Percentiles rank a stretch among this genome's conserved stretches.
Conservation (phyloP, 345 rosid species). For the Camelina sativa region DNA sequence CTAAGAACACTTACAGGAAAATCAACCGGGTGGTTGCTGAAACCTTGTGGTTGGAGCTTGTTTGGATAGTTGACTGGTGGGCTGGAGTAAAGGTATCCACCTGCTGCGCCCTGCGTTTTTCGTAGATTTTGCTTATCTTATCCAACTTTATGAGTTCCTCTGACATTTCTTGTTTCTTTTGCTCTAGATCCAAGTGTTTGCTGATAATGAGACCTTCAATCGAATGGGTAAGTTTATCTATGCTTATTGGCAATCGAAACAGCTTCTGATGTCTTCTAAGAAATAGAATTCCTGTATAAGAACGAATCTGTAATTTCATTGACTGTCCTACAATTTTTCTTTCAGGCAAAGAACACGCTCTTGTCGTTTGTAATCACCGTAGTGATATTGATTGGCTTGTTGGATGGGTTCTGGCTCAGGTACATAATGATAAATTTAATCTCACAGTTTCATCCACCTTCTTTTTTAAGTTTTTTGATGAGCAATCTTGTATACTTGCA, state of each 20-base stretch:
- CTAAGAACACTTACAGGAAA: slow-evolving; percentile 73
- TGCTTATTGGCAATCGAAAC: slow-evolving; percentile 3
- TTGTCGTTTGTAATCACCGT: slow-evolving; percentile 78
- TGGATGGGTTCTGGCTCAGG: slow-evolving; percentile 98
- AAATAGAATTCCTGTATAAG: not conserved
- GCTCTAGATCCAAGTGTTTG: slow-evolving; percentile 71
- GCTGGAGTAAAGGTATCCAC: slow-evolving; percentile 76
- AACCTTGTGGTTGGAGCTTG: slow-evolving; percentile 86
- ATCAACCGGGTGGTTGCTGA: slow-evolving; percentile 77
- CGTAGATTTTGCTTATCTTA: no score
- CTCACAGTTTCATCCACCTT: slow-evolving; percentile 20
- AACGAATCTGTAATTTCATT: not conserved
- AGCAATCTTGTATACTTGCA: slow-evolving; percentile 14
- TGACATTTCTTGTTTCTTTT: slow-evolving; percentile 35
- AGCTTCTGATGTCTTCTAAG: slow-evolving; percentile 6
- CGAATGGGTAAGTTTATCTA: slow-evolving; percentile 65
- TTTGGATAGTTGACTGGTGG: slow-evolving; percentile 99
- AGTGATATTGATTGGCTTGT: slow-evolving; percentile 98
- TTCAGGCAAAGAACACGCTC: slow-evolving; percentile 92
- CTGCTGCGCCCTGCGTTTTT: no score
- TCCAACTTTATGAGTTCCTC: not conserved
- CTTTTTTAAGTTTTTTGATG: not conserved
- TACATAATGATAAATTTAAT: slow-evolving; percentile 28
- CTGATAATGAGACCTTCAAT: slow-evolving; percentile 71
- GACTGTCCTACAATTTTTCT: slow-evolving; percentile 13